Percentiles rank a stretch among this genome's conserved stretches.
Evolutionary conservation across 2,329 filamentous ascomycete genomes (phyloP).

Genomic region (Periglandula ipomoeae): DNA sequence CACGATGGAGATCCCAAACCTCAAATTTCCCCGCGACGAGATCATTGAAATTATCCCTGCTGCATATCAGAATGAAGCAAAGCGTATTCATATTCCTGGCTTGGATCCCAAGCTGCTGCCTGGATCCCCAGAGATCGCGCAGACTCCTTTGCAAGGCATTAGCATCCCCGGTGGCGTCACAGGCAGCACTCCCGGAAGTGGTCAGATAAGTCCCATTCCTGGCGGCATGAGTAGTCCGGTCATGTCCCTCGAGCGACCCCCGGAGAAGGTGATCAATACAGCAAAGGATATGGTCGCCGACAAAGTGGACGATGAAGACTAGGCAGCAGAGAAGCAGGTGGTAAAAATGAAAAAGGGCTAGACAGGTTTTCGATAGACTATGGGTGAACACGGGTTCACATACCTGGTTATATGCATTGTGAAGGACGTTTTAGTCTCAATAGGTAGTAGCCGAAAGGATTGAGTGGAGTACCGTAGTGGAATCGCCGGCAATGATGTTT

Average conservation of each 20-base stretch:
- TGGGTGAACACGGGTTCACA: background rate
- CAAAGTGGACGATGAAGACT: slow-evolving; percentile 44
- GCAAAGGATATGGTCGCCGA: slow-evolving; percentile 42
- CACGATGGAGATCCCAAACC: slow-evolving; percentile 82
- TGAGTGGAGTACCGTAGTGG: background rate
- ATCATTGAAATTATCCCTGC: slow-evolving; percentile 99
- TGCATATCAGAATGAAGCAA: slow-evolving; percentile 93
- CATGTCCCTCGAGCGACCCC: slow-evolving; percentile 33
- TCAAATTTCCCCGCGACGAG: slow-evolving; percentile 91
- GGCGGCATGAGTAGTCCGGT: slow-evolving; percentile 37
- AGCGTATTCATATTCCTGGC: slow-evolving; percentile 75
- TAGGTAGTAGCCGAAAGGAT: no score
- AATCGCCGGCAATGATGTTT: background rate
- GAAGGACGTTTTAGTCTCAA: no score
- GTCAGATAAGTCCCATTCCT: slow-evolving; percentile 37
- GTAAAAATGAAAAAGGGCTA: background rate
- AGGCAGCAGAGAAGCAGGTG: slow-evolving; percentile 6
- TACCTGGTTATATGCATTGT: no score
- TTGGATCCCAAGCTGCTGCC: slow-evolving; percentile 60
- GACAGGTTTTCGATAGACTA: no score
- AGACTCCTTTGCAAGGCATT: slow-evolving; percentile 57
- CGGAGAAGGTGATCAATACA: slow-evolving; percentile 41
- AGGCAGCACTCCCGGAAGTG: slow-evolving; percentile 20
- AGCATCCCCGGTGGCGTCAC: slow-evolving; percentile 16
- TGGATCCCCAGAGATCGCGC: slow-evolving; percentile 70